phyloP scores from a whole-genome alignment of 1,284 basidiomycete species.

The Cryptococcus wingfieldii region DNA sequence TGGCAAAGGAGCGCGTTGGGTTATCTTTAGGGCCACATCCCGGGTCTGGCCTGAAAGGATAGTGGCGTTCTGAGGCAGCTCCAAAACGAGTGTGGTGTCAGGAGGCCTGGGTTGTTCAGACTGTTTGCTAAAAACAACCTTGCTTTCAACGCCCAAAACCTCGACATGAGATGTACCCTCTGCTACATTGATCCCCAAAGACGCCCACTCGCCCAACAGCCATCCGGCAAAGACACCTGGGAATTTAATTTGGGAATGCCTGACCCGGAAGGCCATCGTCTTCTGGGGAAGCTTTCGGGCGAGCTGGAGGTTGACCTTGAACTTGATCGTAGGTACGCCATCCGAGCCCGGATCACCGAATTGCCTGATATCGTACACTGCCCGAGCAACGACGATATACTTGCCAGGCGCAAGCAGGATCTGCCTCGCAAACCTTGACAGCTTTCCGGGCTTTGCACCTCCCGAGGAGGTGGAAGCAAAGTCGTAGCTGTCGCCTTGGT shows the following conservation, averaged over 20 bases:
- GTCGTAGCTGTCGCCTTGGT: conserved; percentile 43
- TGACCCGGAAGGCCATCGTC: too few relatives aligned
- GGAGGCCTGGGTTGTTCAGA: background rate
- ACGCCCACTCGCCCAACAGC: conserved; percentile 34
- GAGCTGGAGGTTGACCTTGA: conserved; percentile 9
- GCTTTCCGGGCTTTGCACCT: background rate
- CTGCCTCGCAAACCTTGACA: conserved; percentile 26
- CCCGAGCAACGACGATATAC: conserved; percentile 36
- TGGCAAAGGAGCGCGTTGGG: conserved; percentile 1
- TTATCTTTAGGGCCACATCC: conserved; percentile 11
- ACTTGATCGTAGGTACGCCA: conserved; percentile 24
- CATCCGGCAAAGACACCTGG: conserved; percentile 35
- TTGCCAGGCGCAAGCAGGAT: conserved; percentile 27
- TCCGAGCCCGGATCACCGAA: conserved; percentile 40
- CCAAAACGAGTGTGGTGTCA: background rate
- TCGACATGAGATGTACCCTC: background rate
- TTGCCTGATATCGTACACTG: conserved; percentile 43
- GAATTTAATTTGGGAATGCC: conserved; percentile 3
- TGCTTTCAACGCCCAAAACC: conserved; percentile 4
- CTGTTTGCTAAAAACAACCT: background rate
- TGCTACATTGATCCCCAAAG: conserved; percentile 16
- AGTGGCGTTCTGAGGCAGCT: background rate
- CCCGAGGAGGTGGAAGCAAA: conserved; percentile 24
- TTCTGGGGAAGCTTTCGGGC: conserved; percentile 6
- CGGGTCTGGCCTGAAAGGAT: conserved; percentile 17